Evolutionary conservation across 352 stramenopile genomes (phyloP), one percentile per base, ranked within the genome.

Genomic region (Phytophthora europaea): DNA sequence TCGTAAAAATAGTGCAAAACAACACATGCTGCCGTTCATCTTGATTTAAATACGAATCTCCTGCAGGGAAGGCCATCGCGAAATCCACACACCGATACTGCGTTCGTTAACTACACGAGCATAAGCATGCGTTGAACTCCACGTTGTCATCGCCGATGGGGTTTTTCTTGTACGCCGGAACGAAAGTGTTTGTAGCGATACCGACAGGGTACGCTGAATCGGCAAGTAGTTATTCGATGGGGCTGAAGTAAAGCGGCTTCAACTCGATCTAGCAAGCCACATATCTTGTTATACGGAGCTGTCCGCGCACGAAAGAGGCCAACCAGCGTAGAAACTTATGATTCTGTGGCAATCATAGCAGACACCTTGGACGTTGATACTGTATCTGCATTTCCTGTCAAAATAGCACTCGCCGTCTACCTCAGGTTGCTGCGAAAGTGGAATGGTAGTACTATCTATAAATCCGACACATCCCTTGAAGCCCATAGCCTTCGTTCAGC

Each of bases 91-190:
- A 10, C 54, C 60, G 8, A 78, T 74, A 13, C 38, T 66, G 23
- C 71, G 55, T 20, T 78, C 70, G 28, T 78, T 78, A 0, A 71
- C 55, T 9, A 74, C 71, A 15, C 64, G 65, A 65, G 50, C 69
- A 38, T 67, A 53, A 23, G 47, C 36, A 61, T 10, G 61, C 65
- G 55, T 74, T 74, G 38, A 74, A 78, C 8, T 51, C 22, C 9
- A 48, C 53, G 20, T 52, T 70, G 23, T 78, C 65, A 0, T n/a
- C 54, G 6, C 62, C 52, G 3, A 33, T 36, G 2, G 12, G 23
- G 45, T 53, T 66, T 6, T 47, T 34, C 31, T 62, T 60, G 61
- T 74, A 74, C 1, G 60, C 8, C 13, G 67, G 60, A 7, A 70
- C 45, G 6, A 74, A 65, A 5, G 67, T 74, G 47, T 66, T 66